Conservation (phyloP, 371 early-diverging fungal species). For the Lichtheimia corymbifera region DNA sequence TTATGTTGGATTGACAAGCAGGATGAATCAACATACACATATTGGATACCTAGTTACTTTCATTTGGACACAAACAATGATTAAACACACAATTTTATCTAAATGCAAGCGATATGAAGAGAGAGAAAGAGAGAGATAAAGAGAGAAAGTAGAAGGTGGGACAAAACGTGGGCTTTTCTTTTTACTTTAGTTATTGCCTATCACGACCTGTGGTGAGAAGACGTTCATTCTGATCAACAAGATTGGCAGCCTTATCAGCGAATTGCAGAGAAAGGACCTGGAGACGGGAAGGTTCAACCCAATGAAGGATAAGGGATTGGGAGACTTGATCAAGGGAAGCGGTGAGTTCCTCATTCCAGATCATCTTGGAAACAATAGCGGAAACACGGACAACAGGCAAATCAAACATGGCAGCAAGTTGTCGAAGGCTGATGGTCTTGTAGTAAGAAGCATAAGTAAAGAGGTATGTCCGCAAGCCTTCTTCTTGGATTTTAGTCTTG, state of each 20-base stretch:
- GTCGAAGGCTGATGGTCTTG: conserved; percentile 81
- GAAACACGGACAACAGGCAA: conserved; percentile 69
- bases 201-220: conserved; percentile 56
- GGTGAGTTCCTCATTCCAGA: conserved; percentile 88
- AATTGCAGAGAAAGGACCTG: conserved; percentile 86
- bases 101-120: background rate
- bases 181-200: conserved; percentile 13
- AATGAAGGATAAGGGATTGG: conserved; percentile 80
- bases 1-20: conserved; percentile 85
- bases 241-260: conserved; percentile 84
- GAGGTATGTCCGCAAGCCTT: conserved; percentile 94
- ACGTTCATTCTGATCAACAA: conserved; percentile 93
- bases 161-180: background rate
- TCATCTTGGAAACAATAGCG: conserved; percentile 88
- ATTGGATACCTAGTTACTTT: conserved; percentile 85
- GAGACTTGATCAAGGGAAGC: conserved; percentile 82
- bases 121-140: background rate
- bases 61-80: conserved; percentile 20
- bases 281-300: conserved; percentile 80
- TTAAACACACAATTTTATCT: background rate
- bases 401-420: conserved; percentile 86
- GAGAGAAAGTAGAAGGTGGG: background rate
- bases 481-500: conserved; percentile 87
- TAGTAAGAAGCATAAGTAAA: conserved; percentile 90
- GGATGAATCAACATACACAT: conserved; percentile 51